Conservation (phyloP, 169 alveolate genomes). For the Plasmodium gonderi region DNA sequence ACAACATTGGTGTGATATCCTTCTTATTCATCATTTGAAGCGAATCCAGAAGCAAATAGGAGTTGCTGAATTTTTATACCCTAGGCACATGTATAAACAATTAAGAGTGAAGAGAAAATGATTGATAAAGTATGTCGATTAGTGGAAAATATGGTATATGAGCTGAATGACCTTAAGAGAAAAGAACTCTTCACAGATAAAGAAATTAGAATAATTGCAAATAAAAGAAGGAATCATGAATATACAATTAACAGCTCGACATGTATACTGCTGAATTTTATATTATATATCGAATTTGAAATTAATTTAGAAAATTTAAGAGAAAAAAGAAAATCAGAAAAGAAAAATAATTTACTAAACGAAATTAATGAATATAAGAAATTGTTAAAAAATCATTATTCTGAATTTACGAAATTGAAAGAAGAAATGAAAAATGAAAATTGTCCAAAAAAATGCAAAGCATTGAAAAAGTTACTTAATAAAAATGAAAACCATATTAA, state of each 20-base stretch:
- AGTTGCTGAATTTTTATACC: not conserved
- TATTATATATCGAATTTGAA: constrained; percentile 60
- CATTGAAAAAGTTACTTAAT: constrained; percentile 8
- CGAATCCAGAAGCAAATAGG: no score
- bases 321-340: constrained; percentile 29
- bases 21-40: no score
- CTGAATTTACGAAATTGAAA: constrained; percentile 3
- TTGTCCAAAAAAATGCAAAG: not conserved
- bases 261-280: constrained; percentile 7
- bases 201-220: constrained; percentile 29
- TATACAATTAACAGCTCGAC: constrained; percentile 42
- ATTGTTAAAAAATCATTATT: constrained; percentile 17
- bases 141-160: constrained; percentile 58
- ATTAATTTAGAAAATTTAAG: constrained; percentile 50
- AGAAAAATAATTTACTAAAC: constrained; percentile 12
- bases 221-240: constrained; percentile 70
- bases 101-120: not conserved
- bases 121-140: constrained; percentile 42
- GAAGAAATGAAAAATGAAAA: constrained; percentile 18
- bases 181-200: constrained; percentile 41
- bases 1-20: no score
- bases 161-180: constrained; percentile 26
- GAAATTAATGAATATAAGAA: constrained; percentile 41
- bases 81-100: not conserved
- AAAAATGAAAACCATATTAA: constrained; percentile 24